These are phyloP conservation scores for Angomonas ambiguus DNA, from an alignment of 208 protist species.

Conservation along the genomic window DNA sequence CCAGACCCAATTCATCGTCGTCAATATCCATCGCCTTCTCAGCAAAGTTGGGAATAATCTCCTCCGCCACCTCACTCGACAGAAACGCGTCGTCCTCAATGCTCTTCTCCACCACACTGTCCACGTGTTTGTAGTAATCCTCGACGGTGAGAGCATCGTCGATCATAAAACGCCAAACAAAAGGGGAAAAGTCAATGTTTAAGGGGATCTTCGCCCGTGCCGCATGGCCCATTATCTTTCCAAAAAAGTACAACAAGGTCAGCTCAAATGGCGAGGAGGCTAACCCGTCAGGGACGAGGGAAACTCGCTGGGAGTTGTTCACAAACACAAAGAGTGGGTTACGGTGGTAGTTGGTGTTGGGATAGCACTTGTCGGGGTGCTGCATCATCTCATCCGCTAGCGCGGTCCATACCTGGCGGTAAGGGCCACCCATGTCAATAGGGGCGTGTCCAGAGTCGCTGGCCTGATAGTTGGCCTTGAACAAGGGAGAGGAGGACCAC, in stretches of 20 bases:
- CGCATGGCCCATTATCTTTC: constrained; percentile 85
- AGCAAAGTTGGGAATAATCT: constrained; percentile 73
- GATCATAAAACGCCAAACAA: constrained; percentile 90
- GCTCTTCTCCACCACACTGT: constrained; percentile 78
- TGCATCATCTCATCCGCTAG: constrained; percentile 84
- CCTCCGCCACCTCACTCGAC: constrained; percentile 70
- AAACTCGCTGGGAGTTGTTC: constrained; percentile 81
- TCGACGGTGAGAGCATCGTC: constrained; percentile 73
- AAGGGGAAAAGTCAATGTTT: constrained; percentile 86
- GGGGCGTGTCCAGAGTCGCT: constrained; percentile 69
- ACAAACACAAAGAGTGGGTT: constrained; percentile 84
- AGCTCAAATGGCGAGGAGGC: constrained; percentile 72
- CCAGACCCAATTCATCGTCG: constrained; percentile 17
- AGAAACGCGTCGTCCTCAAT: constrained; percentile 81
- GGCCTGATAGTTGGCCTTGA: constrained; percentile 83
- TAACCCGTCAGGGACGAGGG: constrained; percentile 73
- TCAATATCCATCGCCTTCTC: constrained; percentile 39
- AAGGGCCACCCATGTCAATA: constrained; percentile 85
- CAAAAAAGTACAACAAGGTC: constrained; percentile 84
- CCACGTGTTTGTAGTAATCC: constrained; percentile 88
- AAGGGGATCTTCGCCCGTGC: constrained; percentile 63
- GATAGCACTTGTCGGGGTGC: constrained; percentile 81
- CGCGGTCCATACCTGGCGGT: constrained; percentile 87
- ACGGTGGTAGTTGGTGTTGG: constrained; percentile 77
- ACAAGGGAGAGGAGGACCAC: constrained; percentile 61